Conservation (phyloP, 495 filamentous ascomycete species). For the Astrothelium subdiscretum region DNA sequence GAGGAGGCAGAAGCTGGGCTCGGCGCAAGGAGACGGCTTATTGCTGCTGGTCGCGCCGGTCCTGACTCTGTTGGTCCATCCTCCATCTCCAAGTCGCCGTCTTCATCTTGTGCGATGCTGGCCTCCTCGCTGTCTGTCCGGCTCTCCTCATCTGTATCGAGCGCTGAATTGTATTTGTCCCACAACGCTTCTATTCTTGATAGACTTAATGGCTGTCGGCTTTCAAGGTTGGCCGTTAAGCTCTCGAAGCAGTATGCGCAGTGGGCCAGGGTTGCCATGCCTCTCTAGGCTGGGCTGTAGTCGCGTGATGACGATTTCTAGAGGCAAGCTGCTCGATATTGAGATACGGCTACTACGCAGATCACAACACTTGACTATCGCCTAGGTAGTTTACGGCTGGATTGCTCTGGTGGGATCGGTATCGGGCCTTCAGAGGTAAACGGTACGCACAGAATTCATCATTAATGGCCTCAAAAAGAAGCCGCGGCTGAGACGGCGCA, state of each 20-base stretch:
- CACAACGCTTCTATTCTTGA: constrained; percentile 60
- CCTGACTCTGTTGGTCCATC: constrained; percentile 14
- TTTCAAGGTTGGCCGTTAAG: constrained; percentile 54
- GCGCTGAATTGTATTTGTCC: constrained; percentile 35
- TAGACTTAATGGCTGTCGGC: constrained; percentile 46
- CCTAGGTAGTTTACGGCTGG: no score
- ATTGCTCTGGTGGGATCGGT: no score
- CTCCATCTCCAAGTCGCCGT: constrained; percentile 23
- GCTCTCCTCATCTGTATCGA: constrained; percentile 6
- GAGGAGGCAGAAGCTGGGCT: constrained; percentile 30
- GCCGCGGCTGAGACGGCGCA: background rate
- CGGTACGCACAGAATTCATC: no score
- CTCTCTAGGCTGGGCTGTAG: background rate
- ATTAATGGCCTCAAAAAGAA: background rate
- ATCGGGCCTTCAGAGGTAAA: no score
- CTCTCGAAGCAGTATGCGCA: constrained; percentile 88
- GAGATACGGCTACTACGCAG: no score
- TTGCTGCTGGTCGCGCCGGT: constrained; percentile 13
- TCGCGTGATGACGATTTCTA: background rate
- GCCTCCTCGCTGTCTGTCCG: constrained; percentile 20
- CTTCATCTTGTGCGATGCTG: constrained; percentile 12
- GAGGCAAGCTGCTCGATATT: no score
- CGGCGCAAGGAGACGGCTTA: constrained; percentile 27
- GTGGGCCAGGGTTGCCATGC: constrained; percentile 73
- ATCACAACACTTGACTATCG: no score